These are phyloP conservation scores for Thalassiosira exigua DNA, from an alignment of 352 stramenopile species.

Conservation along the genomic window DNA sequence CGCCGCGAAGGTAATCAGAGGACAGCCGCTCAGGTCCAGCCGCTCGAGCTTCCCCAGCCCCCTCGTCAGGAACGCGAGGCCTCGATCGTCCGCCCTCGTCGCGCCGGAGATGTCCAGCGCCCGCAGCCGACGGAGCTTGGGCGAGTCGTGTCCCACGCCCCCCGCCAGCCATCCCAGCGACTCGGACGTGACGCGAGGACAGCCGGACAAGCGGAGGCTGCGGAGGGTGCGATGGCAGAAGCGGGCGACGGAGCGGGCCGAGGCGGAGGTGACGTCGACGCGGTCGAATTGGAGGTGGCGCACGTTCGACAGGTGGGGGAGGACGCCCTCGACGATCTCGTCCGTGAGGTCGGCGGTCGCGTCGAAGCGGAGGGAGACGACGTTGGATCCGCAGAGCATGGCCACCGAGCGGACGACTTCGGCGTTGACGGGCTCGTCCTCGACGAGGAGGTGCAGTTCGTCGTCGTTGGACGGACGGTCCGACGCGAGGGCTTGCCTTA, in stretches of 20 bases:
- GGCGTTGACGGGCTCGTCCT: conserved; percentile 1
- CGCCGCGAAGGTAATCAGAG: conserved; percentile 9
- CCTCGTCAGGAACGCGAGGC: conserved; percentile 12
- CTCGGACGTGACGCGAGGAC: conserved; percentile 21
- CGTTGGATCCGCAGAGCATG: conserved; percentile 9
- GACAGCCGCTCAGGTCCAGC: conserved; percentile 12
- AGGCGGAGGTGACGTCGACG: conserved; percentile 2
- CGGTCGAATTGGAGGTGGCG: conserved; percentile 7
- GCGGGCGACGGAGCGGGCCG: neutral
- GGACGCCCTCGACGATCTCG: conserved; percentile 7
- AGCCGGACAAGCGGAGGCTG: conserved; percentile 17
- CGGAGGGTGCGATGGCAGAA: conserved; percentile 14
- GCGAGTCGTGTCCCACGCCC: conserved; percentile 21
- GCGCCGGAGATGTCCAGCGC: conserved; percentile 17
- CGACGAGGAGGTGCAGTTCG: no score
- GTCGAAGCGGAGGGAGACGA: conserved; percentile 8
- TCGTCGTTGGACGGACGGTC: no score
- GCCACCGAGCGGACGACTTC: conserved; percentile 13
- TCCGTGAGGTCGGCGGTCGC: conserved; percentile 7
- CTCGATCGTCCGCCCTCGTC: conserved; percentile 26
- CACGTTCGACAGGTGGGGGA: conserved; percentile 4
- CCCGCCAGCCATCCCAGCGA: conserved; percentile 32
- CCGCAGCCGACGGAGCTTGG: conserved; percentile 7
- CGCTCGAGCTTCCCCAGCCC: conserved; percentile 14
- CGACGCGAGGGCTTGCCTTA: no score